Evolutionary conservation across 768 basidiomycete genomes (phyloP).

Genomic region (Russula sp.): DNA sequence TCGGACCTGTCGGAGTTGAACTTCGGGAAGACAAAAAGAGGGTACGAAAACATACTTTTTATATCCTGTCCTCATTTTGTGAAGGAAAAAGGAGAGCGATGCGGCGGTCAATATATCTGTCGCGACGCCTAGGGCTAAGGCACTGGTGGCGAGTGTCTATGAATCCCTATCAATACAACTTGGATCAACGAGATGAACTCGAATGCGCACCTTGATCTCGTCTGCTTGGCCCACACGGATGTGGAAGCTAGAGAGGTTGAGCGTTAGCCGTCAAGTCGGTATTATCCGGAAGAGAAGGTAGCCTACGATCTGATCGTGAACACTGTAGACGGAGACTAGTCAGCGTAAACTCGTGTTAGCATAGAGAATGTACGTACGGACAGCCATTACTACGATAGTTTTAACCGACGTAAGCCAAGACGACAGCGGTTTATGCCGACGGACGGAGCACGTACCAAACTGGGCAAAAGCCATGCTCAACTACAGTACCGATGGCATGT

Average conservation of each 20-base stretch:
- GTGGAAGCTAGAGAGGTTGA: constrained; percentile 37
- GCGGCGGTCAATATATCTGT: constrained; percentile 53
- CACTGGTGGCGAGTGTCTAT: constrained; percentile 47
- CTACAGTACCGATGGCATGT: constrained; percentile 10
- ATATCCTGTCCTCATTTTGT: constrained; percentile 51
- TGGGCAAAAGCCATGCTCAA: constrained; percentile 26
- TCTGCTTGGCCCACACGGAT: constrained; percentile 44
- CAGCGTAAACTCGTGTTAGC: not conserved
- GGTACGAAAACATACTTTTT: constrained; percentile 37
- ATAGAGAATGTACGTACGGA: constrained; percentile 8
- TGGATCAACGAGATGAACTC: not conserved
- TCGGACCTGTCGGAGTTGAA: constrained; percentile 45
- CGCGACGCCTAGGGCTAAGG: constrained; percentile 49
- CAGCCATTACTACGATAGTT: constrained; percentile 2
- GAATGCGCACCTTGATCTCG: constrained; percentile 45
- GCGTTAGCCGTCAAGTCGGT: constrained; percentile 1
- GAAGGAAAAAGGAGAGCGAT: constrained; percentile 54
- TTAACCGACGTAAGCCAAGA: not conserved
- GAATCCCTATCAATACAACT: not conserved
- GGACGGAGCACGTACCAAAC: constrained; percentile 22
- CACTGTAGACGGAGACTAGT: constrained; percentile 32
- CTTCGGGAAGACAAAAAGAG: not conserved
- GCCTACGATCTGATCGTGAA: constrained; percentile 48
- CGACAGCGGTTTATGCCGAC: not conserved
- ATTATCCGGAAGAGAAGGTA: not conserved